phyloP scores from a whole-genome alignment of 176 grass and related monocot genomes.

The Carex parvula region DNA sequence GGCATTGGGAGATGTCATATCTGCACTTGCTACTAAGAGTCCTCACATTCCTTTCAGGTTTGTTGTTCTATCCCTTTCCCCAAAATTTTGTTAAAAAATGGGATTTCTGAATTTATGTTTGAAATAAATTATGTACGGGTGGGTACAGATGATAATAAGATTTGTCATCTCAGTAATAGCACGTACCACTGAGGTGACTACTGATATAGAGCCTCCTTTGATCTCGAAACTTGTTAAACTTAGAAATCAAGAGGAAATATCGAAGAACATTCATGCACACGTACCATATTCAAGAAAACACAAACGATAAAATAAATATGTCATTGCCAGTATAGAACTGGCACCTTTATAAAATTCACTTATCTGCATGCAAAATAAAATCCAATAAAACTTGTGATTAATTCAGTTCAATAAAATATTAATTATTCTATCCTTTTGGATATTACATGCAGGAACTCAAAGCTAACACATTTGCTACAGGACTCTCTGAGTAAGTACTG shows the following conservation, averaged over 20 bases:
- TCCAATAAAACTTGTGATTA: background rate
- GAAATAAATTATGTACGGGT: background rate
- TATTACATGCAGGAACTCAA: slow-evolving; percentile 63
- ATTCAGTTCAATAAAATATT: background rate
- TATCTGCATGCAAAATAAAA: background rate
- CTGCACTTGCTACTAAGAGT: slow-evolving; percentile 90
- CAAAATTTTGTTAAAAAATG: background rate
- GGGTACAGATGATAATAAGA: background rate
- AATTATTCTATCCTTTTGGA: background rate
- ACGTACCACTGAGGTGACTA: background rate
- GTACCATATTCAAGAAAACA: background rate
- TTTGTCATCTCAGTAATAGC: background rate
- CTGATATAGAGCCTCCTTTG: background rate
- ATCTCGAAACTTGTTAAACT: background rate
- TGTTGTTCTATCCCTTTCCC: background rate
- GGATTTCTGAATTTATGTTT: background rate
- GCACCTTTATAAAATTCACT: background rate
- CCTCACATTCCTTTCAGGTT: slow-evolving; percentile 90
- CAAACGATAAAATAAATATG: background rate
- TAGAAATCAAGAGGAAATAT: background rate
- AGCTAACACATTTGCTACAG: slow-evolving; percentile 88
- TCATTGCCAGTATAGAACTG: background rate
- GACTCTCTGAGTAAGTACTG: slow-evolving; percentile 66
- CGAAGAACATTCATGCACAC: too few species aligned
- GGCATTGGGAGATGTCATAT: slow-evolving; percentile 96